Evolutionary conservation across 2,329 filamentous ascomycete species (phyloP), one percentile per base, ranked within the genome.

Genomic region (Basipetospora chlamydospora): DNA sequence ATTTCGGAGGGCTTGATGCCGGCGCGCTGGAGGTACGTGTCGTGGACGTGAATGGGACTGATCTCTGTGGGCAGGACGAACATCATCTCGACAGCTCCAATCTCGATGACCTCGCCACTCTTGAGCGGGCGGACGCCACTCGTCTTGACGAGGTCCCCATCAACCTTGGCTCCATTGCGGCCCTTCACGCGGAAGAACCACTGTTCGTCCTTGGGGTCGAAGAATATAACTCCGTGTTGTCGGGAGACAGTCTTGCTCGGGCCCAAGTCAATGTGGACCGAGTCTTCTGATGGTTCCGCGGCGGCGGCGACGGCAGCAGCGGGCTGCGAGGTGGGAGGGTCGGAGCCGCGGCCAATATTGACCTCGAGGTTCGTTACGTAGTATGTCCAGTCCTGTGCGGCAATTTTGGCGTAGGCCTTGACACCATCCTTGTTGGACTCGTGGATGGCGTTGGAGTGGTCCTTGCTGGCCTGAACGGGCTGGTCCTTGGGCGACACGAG

Each of bases 61-160:
- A 73, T 66, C 45, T 82, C 78, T 17, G 74, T 75, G 1, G 90
- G 88, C n/a, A 93, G 73, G 33, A 95, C 84, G 57, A 98, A 98
- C 67, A 96, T 88, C 90, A 98, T 98, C 61, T 98, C 88, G 1
- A 90, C 82, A 37, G 83, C 83, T 47, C 80, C 81, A 50, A 96
- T 83, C 51, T 94, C 86, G 40, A 98, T 78, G 29, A 96, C 84
- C 53, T 88, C 79, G 40, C 90, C 90, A 48, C 87, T 94, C 28
- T 75, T 73, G 18, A 98, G 67, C 21, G 73, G 61, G 23, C 74
- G 70, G 25, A 73, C 67, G 26, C 69, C 61, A 10, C 80, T 79
- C 35, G 77, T 68, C 49, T 80, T 81, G 39, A 92, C 60, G 15
- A 71, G 63, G 35, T 61, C 60, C 42, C 84, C 83, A 54, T 98